Base-by-base conservation (phyloP, 306 rosid species). In the Abrus pulchellus region DNA sequence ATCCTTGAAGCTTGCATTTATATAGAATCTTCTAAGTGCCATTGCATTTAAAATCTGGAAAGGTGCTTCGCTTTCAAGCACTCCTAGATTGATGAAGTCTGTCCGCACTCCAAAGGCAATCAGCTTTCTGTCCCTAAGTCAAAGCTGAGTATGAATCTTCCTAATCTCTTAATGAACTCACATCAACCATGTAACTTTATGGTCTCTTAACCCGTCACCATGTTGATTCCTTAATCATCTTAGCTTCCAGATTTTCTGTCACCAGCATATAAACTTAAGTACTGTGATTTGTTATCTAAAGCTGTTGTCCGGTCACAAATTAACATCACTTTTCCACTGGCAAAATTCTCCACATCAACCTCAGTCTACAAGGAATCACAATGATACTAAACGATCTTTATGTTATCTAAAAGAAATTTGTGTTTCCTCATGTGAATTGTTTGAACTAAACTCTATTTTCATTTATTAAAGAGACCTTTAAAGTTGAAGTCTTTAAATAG, bases 71-170 rank as follows among this genome's bases (percentile, higher is more conserved):
- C 80, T 69, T 78, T 83, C 85, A 72, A 73, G 28, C 69, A 45
- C 75, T 81, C 79, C 79, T 63, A 65, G 76, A 73, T 60, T 71
- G 82, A 33, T 40, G 59, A 61, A 78, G 29, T 70, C 65, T 63
- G 72, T 61, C 49, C 44, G 49, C 49, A 76, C 45, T 70, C 72
- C 82, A 64, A 84, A 87, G 85, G 73, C 59, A 84, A 82, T 55
- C 72, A 86, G 64, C 87, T 84, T 82, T 90, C 73, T 74, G 83
- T 84, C 70, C 71, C 76, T 8, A 41, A 74, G 83, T 70, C 75
- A 68, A 72, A 68, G 56, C 66, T 13, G 45, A 68, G 68, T 11
- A 36, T 20, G 60, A 50, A 48, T 52, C 74, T 54, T 77, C 61
- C 36, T 10, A 73, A 63, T 32, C 72, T 74, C 81, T 9, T 53